A percentile compares a stretch with the other conserved stretches of the same genome.
These are phyloP conservation scores for Hanseniaspora osmophila DNA, from an alignment of 805 yeast species.

Conservation along the genomic window DNA sequence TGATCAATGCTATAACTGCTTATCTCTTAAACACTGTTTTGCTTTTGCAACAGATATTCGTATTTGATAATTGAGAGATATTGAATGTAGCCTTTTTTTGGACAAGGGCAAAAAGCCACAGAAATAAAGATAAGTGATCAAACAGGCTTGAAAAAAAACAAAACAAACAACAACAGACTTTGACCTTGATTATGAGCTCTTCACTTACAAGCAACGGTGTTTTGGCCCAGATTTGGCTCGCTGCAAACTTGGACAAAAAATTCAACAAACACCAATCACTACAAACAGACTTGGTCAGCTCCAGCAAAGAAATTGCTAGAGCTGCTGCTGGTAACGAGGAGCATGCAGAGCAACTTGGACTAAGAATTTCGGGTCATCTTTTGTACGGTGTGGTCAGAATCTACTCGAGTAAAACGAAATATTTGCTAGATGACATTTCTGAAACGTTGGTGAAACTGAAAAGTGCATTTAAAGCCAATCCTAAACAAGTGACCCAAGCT, in stretches of 20 bases:
- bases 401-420: conserved; percentile 73
- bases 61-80: no score
- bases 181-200: not conserved
- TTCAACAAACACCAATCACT: conserved; percentile 59
- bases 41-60: no score
- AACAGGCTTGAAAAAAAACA: no score
- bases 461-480: conserved; percentile 40
- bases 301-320: conserved; percentile 47
- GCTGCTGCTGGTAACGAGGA: conserved; percentile 10
- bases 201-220: conserved; percentile 19
- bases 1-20: no score
- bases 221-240: conserved; percentile 81
- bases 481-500: conserved; percentile 40
- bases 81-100: no score
- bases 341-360: conserved; percentile 46
- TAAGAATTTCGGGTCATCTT: conserved; percentile 74
- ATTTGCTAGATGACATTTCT: conserved; percentile 67
- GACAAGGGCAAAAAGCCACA: no score
- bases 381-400: conserved; percentile 78
- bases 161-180: not conserved
- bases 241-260: conserved; percentile 74
- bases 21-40: no score
- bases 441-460: conserved; percentile 62
- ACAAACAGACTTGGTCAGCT: conserved; percentile 54
- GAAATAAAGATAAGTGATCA: no score